Conservation (phyloP, 129 eudicot genomes). For the Cynara cardunculus region DNA sequence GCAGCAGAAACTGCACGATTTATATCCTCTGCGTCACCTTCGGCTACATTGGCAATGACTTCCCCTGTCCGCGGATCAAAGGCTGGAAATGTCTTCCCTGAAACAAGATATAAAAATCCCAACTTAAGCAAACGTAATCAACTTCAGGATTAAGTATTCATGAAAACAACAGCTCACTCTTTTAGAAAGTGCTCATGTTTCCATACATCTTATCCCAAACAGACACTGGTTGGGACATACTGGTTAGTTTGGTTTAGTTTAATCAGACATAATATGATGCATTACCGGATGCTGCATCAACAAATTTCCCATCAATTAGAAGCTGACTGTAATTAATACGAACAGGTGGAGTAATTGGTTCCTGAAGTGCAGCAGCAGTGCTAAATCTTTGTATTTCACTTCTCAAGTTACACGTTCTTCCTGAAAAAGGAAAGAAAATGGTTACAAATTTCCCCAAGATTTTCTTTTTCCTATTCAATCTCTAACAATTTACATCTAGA, state of each 20-base stretch:
- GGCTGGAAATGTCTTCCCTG: constrained; percentile 52
- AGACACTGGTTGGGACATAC: too few relatives aligned
- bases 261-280: background rate
- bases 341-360: constrained; percentile 52
- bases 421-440: constrained; percentile 9
- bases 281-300: constrained; percentile 62
- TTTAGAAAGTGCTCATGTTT: too few relatives aligned
- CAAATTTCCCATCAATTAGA: constrained; percentile 59
- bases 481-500: background rate
- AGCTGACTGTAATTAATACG: constrained; percentile 46
- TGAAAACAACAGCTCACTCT: background rate
- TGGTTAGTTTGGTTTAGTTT: too few relatives aligned
- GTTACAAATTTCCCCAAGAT: background rate
- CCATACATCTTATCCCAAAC: too few relatives aligned
- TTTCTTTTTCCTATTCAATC: background rate
- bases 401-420: constrained; percentile 22
- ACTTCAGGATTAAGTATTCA: background rate
- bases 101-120: background rate
- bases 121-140: background rate
- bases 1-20: constrained; percentile 63
- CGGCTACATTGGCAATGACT: constrained; percentile 47
- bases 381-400: constrained; percentile 28
- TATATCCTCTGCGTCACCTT: constrained; percentile 58
- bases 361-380: constrained; percentile 42
- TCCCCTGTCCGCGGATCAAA: constrained; percentile 60